Evolutionary conservation across 2,329 filamentous ascomycete species (phyloP), one percentile per base, ranked within the genome.

Genomic region (Sclerotiophoma versabilis): DNA sequence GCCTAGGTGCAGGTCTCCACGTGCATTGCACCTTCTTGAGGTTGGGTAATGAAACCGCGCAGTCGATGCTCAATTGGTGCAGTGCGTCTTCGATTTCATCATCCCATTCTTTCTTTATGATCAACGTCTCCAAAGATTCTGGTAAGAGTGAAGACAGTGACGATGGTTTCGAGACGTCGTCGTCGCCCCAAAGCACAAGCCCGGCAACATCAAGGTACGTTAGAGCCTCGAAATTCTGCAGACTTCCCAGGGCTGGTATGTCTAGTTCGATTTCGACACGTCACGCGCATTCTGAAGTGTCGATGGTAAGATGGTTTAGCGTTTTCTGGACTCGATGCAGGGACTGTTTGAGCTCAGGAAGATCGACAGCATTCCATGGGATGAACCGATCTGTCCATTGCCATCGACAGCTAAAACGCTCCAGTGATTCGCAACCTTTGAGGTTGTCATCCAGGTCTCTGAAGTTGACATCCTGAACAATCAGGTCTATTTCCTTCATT

Each of bases 81-180:
- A 63, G 32, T 7, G 37, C 36, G 9, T 55, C 38, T n/a, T 62
- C 58, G 7, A 63, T 45, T 32, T 59, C 48, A 10, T 62, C 55
- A 26, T 64, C 58, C 62, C 62, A 66, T 39, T 64, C 62, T 6
- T 49, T 49, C 4, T 56, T 37, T 20, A 66, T 47, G 5, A 53
- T 34, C 17, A 66, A 29, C 6, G 22, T 53, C 32, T 63, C 57
- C n/a, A 66, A 26, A 19, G 50, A 54, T 10, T 23, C 20, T 9
- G 63, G 63, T 2, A 66, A 27, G 1, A 63, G 44, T 1, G 29
- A n/a, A 37, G 58, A 49, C 20, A 63, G 26, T 10, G 44, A 34
- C n/a, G 42, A 15, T 14, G 52, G 39, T 2, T 49, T 49, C 4
- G 17, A 11, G 3, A 34, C 29, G 10, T 54, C 43, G 17, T 47